These are phyloP conservation scores for Fusarium pseudograminearum DNA, from an alignment of 2,329 filamentous ascomycete species.

Conservation along the genomic window DNA sequence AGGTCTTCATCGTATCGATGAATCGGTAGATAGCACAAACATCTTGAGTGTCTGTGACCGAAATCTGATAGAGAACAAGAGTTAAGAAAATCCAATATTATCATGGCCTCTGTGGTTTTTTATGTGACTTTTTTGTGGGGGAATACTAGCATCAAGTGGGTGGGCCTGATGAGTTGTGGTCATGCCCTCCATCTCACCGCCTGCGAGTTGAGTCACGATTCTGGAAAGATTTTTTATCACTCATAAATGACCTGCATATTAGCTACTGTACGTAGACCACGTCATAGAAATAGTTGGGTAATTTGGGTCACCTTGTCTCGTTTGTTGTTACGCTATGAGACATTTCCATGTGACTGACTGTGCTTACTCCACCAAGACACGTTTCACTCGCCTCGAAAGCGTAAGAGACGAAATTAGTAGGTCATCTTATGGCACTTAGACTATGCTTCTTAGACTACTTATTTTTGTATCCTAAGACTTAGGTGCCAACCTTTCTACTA, in stretches of 20 bases:
- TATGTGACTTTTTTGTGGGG: slow-evolving; percentile 9
- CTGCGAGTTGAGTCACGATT: neutral
- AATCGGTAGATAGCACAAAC: neutral
- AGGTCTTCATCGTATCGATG: neutral
- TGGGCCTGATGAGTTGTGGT: neutral
- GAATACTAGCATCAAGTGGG: neutral
- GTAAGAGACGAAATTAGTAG: too few species aligned
- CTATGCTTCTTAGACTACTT: too few species aligned
- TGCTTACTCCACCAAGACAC: neutral
- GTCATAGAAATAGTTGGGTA: neutral
- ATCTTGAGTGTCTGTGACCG: neutral
- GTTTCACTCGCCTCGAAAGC: neutral
- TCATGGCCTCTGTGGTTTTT: neutral
- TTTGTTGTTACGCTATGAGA: neutral
- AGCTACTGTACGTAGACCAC: fast-evolving
- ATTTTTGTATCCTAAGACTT: neutral
- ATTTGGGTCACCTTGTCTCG: neutral
- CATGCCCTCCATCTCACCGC: slow-evolving; percentile 5
- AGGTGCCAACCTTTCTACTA: too few species aligned
- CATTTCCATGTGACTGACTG: neutral
- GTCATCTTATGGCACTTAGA: too few species aligned
- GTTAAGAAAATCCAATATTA: neutral
- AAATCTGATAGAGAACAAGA: neutral
- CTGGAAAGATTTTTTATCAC: neutral
- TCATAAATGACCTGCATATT: slow-evolving; percentile 1